Percentiles rank a stretch among this genome's conserved stretches.
Conservation (phyloP, 2,329 filamentous ascomycete species). For the Myriosclerotinia scirpicola region DNA sequence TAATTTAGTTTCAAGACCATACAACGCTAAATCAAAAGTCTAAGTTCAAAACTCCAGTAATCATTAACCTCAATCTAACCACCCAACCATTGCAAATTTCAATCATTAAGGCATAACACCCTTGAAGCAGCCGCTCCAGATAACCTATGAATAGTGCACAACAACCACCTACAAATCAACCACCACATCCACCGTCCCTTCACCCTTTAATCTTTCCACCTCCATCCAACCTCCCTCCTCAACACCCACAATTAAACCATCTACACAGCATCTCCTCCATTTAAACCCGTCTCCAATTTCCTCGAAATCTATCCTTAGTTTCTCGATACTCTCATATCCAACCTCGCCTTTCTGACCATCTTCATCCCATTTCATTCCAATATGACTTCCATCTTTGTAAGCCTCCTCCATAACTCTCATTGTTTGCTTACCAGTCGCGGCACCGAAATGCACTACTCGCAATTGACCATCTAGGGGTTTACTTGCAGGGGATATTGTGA, state of each 20-base stretch:
- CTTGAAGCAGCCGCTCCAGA: too few relatives aligned
- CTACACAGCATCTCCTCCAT: conserved; percentile 88
- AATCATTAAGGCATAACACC: too few relatives aligned
- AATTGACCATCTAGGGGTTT: conserved; percentile 69
- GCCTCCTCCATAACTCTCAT: conserved; percentile 75
- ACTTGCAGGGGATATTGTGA: conserved; percentile 76
- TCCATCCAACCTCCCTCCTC: conserved; percentile 70
- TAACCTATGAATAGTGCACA: too few relatives aligned
- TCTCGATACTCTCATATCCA: conserved; percentile 69
- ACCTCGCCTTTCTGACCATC: conserved; percentile 49
- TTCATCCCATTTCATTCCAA: conserved; percentile 44
- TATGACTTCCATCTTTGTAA: conserved; percentile 58
- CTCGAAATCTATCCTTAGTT: conserved; percentile 68
- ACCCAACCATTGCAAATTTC: too few relatives aligned
- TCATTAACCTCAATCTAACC: too few relatives aligned
- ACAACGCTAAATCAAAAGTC: too few relatives aligned
- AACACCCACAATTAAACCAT: conserved; percentile 80
- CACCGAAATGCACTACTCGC: conserved; percentile 72
- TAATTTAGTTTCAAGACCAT: too few relatives aligned
- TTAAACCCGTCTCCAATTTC: conserved; percentile 60
- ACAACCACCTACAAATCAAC: conserved; percentile 25
- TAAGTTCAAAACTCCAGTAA: too few relatives aligned
- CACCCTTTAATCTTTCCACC: conserved; percentile 52
- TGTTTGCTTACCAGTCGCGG: conserved; percentile 61
- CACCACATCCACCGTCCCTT: conserved; percentile 36